Base-by-base conservation (phyloP, 2,329 filamentous ascomycete genomes). In the Penicillium sp. region DNA sequence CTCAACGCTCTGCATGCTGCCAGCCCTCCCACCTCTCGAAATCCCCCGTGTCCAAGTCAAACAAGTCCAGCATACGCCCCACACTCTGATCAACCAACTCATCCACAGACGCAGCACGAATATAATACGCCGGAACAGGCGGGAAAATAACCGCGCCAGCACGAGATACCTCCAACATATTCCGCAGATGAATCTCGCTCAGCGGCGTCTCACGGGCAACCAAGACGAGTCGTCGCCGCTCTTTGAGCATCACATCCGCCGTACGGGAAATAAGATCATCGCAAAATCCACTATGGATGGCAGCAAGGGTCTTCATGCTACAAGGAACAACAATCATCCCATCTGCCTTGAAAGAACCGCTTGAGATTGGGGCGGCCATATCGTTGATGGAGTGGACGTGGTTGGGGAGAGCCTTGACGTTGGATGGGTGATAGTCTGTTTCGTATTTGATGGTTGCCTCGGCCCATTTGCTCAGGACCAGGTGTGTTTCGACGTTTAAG, bases 381-480 rank as follows among this genome's bases (percentile, higher is more conserved):
- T 84, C 81, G 31, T 74, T 72, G n/a, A 73, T 70, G 4, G 64
- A 75, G 67, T 82, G 76, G 11, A 69, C 65, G 19, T 73, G 61
- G 54, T 76, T 72, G 3, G 79, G 78, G 1, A 82, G 66, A 0
- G 73, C 72, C 4, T 69, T 72, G 6, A 81, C 67, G 10, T 76
- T 74, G 0, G 69, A 61, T 0, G 70, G 71, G 18, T 70, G 73
- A 56, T 76, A 77, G 46, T 76, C 72, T 0, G 79, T 80, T 63
- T 82, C 79, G 60, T 80, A 80, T 61, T 81, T 79, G 46, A 81
- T 72, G 0, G 81, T 83, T 13, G 75, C 76, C 19, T 75, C 73
- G 4, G 76, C 81, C 80, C 81, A 83, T 64, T 82, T 81, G 61
- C 73, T 77, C 47, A 83, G 75, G 9, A 83, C 72, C 2, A 81